phyloP scores from a whole-genome alignment of 192 early-diverging fungal species.

The Chytriomyces sp. region DNA sequence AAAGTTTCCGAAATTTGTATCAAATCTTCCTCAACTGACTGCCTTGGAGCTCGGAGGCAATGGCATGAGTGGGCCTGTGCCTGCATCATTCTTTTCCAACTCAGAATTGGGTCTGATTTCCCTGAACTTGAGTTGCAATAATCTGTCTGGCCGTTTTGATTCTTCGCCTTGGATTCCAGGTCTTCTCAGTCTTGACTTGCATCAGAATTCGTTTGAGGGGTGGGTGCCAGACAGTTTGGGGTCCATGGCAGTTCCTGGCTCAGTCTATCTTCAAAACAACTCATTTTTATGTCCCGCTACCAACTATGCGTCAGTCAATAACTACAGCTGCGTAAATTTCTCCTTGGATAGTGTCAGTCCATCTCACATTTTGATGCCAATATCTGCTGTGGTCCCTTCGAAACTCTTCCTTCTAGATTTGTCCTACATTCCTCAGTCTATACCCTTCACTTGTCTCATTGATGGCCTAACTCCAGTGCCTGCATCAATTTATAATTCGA shows the following conservation, averaged over 20 bases:
- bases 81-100: not conserved
- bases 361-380: conserved; percentile 7
- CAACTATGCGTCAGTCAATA: not conserved
- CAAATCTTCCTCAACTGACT: not conserved
- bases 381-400: not conserved
- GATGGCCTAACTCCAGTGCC: not conserved
- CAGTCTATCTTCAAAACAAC: not conserved
- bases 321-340: not conserved
- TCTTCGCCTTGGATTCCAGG: not conserved
- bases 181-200: conserved; percentile 5
- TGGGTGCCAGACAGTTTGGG: not conserved
- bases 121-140: conserved; percentile 15
- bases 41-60: not conserved
- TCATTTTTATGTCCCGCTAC: conserved; percentile 5
- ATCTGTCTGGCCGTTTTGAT: not conserved
- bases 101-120: not conserved
- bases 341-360: not conserved
- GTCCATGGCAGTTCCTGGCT: not conserved
- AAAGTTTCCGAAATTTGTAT: not conserved
- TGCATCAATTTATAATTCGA: not conserved
- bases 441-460: not conserved
- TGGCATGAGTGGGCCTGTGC: not conserved
- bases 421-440: not conserved
- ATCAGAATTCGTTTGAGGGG: conserved; percentile 16
- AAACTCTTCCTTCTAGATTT: not conserved